Evolutionary conservation across 352 stramenopile species (phyloP), one percentile per base, ranked within the genome.

Genomic region (Phytopythium aichiense): DNA sequence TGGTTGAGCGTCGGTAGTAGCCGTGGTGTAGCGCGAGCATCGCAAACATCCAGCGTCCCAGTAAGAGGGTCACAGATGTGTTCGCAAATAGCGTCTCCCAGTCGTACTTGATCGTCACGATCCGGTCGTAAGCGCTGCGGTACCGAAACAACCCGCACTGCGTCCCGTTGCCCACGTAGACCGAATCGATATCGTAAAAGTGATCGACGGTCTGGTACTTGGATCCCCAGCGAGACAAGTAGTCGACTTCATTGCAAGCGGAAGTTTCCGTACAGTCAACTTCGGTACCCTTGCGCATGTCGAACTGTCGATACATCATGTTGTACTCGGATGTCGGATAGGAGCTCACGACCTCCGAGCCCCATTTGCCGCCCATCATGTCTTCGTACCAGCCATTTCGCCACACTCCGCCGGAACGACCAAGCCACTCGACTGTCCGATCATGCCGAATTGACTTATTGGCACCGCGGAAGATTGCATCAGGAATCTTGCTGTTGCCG

Each of bases 131-230:
- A 3, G 15, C 51, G 31, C 51, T 31, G 8, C 30, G 31, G 51
- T 57, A 57, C 23, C 8, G 16, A 18, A 57, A 57, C 13, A 57
- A 9, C 8, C 51, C 51, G 18, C n/a, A 23, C 20, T 45, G 33
- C 20, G 15, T n/a, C 1, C 52, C 52, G 64, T 69, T 1, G 56
- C 62, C 20, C 58, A 16, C 23, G 20, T 54, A 63, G 13, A 67
- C 51, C 25, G 65, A 62, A 25, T 74, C 60, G 16, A 63, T 59
- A 6, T 58, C 56, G 15, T 56, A 74, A 51, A 74, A 68, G 20
- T 73, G 62, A 4, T 76, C 58, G 7, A 68, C 52, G 60, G 33
- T 18, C 40, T 20, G 16, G 72, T 25, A 30, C 57, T 11, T 5
- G 61, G 40, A 58, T 62, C 77, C 8, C n/a, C 28, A 28, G 51